These are phyloP conservation scores for Groenewaldozyma auringiensis DNA, from an alignment of 1,139 yeast genomes.

Conservation along the genomic window DNA sequence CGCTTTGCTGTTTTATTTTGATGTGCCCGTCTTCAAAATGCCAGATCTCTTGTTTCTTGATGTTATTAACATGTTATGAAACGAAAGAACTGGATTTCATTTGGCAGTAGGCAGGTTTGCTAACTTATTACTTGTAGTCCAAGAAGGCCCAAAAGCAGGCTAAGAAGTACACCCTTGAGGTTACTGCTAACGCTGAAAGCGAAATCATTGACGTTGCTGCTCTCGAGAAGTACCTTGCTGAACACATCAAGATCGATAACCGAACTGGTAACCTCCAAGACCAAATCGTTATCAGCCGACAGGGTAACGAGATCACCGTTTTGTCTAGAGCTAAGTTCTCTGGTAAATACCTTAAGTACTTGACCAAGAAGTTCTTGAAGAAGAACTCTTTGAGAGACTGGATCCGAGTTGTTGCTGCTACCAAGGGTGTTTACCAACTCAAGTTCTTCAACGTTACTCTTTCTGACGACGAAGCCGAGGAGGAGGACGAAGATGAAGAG, in stretches of 20 bases:
- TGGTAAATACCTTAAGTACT: constrained; percentile 99
- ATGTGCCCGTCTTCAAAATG: constrained; percentile 6
- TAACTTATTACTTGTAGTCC: constrained; percentile 47
- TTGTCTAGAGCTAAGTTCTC: constrained; percentile 94
- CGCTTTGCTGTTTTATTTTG: constrained; percentile 21
- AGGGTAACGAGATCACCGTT: constrained; percentile 75
- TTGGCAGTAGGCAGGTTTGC: constrained; percentile 39
- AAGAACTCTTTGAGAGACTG: constrained; percentile 97
- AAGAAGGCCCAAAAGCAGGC: constrained; percentile 48
- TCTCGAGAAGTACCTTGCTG: constrained; percentile 95
- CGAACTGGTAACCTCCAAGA: constrained; percentile 96
- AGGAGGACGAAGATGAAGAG: constrained; percentile 32
- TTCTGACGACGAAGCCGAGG: constrained; percentile 91
- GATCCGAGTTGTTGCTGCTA: constrained; percentile 97
- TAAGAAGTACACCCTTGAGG: constrained; percentile 82
- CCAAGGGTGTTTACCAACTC: constrained; percentile 95
- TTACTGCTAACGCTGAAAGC: constrained; percentile 94
- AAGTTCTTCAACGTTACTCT: constrained; percentile 99
- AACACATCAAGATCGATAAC: constrained; percentile 98
- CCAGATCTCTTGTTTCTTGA: constrained; percentile 2
- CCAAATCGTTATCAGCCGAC: constrained; percentile 79
- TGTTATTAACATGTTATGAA: constrained; percentile 7
- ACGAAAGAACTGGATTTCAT: constrained; percentile 14
- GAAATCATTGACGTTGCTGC: constrained; percentile 93
- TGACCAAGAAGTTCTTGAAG: constrained; percentile 99